Conservation (phyloP, 139 green algal genomes). For the Coccomyxa sp. region DNA sequence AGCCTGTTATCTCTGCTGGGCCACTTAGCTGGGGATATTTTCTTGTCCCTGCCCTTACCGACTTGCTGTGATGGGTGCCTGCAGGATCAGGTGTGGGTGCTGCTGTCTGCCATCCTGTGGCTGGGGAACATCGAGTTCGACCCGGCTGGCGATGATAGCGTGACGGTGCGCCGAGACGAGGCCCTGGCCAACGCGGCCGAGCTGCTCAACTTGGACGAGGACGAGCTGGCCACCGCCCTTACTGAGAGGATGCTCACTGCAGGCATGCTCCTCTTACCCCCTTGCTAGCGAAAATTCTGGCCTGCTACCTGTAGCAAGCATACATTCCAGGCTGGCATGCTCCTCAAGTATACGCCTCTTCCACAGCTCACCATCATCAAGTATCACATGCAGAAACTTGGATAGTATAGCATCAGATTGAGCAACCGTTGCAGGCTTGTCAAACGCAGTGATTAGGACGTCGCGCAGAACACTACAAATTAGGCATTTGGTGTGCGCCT, state of each 20-base stretch:
- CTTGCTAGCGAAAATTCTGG: no score
- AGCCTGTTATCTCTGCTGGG: no score
- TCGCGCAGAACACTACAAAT: no score
- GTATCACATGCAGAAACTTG: no score
- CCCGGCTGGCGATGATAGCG: slow-evolving; percentile 28
- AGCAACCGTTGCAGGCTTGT: no score
- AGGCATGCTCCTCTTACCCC: background rate
- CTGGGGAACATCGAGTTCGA: slow-evolving; percentile 84
- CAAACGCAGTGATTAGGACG: no score
- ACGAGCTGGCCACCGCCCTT: background rate
- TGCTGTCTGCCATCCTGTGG: slow-evolving; percentile 84
- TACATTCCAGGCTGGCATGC: no score
- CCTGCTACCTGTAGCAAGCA: no score
- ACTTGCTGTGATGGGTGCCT: background rate
- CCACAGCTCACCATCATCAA: no score
- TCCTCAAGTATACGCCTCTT: no score
- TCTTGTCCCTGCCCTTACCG: background rate
- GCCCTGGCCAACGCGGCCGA: slow-evolving; percentile 33
- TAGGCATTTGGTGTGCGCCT: no score
- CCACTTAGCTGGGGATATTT: background rate
- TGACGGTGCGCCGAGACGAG: slow-evolving; percentile 13
- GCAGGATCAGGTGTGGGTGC: slow-evolving; percentile 62
- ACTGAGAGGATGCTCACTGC: background rate
- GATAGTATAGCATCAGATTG: no score
- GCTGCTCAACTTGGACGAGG: slow-evolving; percentile 53